phyloP scores from a whole-genome alignment of 345 rosid species.

The Pugionium cornutum region DNA sequence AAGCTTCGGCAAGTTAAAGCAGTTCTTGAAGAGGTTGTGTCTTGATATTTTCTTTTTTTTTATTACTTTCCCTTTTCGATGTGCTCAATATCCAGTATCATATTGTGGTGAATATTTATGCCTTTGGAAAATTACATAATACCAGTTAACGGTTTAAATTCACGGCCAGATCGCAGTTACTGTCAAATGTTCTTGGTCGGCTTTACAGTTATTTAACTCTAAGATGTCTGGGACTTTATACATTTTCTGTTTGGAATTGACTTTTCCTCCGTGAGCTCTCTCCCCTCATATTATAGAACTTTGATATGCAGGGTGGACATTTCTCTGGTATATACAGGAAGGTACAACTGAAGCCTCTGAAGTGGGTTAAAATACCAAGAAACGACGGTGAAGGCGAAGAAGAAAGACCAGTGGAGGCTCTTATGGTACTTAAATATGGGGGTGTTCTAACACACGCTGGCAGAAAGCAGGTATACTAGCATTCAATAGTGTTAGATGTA shows the following conservation, averaged over 20 bases:
- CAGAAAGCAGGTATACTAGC: constrained; percentile 78
- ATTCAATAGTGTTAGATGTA: neutral
- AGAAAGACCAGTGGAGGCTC: constrained; percentile 93
- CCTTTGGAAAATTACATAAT: neutral
- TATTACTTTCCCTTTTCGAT: constrained; percentile 17
- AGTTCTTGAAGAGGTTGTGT: constrained; percentile 92
- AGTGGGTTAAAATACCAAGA: constrained; percentile 86
- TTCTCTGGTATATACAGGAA: constrained; percentile 99
- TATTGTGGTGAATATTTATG: neutral
- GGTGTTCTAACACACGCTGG: constrained; percentile 99
- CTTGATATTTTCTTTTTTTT: neutral
- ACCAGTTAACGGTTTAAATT: neutral
- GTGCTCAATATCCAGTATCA: constrained; percentile 10
- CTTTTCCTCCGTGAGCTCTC: constrained; percentile 11
- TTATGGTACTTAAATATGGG: constrained; percentile 98
- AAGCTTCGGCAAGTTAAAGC: constrained; percentile 99
- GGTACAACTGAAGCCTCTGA: constrained; percentile 94
- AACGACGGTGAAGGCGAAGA: constrained; percentile 85
- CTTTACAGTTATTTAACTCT: neutral
- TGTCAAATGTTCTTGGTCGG: constrained; percentile 11
- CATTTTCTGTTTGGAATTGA: constrained; percentile 21
- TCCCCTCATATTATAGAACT: constrained; percentile 14
- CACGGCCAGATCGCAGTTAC: neutral
- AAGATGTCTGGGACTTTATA: constrained; percentile 10
- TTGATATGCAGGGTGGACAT: constrained; percentile 79